Conservation (phyloP, 129 eudicot species). For the Pittosporum tobira region DNA sequence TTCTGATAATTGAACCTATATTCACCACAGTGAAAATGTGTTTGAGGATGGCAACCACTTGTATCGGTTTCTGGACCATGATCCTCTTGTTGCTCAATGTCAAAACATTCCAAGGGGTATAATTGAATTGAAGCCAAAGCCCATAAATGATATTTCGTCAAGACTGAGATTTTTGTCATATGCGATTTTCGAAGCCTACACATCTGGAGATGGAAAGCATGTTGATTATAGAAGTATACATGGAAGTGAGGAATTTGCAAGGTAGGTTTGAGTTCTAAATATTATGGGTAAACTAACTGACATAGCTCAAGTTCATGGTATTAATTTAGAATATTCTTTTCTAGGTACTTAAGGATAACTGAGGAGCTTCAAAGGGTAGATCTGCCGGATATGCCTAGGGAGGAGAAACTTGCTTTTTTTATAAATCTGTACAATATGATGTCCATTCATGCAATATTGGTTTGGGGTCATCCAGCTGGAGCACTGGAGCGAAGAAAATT, state of each 20-base stretch:
- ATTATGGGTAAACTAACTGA: background rate
- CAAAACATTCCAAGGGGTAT: conserved; percentile 68
- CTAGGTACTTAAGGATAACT: conserved; percentile 56
- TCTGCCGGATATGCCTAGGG: conserved; percentile 36
- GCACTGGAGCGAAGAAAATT: conserved; percentile 55
- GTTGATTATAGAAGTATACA: conserved; percentile 68
- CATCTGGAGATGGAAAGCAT: conserved; percentile 58
- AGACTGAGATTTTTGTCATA: conserved; percentile 44
- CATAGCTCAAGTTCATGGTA: background rate
- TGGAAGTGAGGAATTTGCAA: conserved; percentile 75
- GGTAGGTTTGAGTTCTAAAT: conserved; percentile 29
- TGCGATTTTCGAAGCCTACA: conserved; percentile 60
- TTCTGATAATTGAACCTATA: background rate
- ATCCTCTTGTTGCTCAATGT: conserved; percentile 57
- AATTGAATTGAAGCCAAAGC: conserved; percentile 50
- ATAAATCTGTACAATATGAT: conserved; percentile 64
- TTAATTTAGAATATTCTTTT: conserved; percentile 10
- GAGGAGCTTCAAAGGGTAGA: conserved; percentile 79
- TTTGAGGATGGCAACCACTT: conserved; percentile 65
- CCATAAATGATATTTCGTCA: conserved; percentile 47
- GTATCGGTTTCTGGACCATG: conserved; percentile 69
- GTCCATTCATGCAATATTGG: conserved; percentile 69
- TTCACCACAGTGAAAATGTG: conserved; percentile 37
- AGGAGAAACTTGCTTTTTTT: conserved; percentile 70
- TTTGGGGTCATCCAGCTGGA: conserved; percentile 68